phyloP scores from a whole-genome alignment of 129 eudicot species.

The Sambucus nigra region DNA sequence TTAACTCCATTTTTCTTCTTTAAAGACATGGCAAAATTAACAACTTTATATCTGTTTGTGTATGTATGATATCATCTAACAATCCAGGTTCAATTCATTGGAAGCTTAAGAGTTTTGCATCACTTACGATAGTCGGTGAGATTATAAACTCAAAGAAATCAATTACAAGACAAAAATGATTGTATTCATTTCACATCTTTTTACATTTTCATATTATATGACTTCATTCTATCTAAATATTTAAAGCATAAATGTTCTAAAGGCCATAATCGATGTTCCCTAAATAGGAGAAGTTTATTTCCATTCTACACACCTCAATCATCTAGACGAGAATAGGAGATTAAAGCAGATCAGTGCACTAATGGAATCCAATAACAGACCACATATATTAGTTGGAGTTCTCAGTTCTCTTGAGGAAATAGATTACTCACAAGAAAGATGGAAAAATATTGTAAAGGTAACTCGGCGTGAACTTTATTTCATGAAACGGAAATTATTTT shows the following conservation, averaged over 20 bases:
- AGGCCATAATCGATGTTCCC: conserved; percentile 88
- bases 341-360: conserved; percentile 88
- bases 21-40: too few species aligned
- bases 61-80: too few species aligned
- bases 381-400: conserved; percentile 93
- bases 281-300: conserved; percentile 71
- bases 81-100: too few species aligned
- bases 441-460: conserved; percentile 96
- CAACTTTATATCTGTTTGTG: too few species aligned
- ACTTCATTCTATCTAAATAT: background rate
- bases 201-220: background rate
- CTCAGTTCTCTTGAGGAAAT: conserved; percentile 79
- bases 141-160: too few species aligned
- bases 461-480: background rate
- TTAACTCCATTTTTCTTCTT: too few species aligned
- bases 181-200: too few species aligned
- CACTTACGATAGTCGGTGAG: too few species aligned
- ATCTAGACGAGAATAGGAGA: conserved; percentile 86
- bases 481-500: background rate
- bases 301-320: conserved; percentile 83
- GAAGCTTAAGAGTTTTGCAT: too few species aligned
- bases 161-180: too few species aligned
- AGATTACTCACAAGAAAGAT: conserved; percentile 88
- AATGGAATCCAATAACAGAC: conserved; percentile 58
- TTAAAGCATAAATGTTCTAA: conserved; percentile 79